Base-by-base conservation (phyloP, 768 basidiomycete genomes). In the Kockovaella imperatae region DNA sequence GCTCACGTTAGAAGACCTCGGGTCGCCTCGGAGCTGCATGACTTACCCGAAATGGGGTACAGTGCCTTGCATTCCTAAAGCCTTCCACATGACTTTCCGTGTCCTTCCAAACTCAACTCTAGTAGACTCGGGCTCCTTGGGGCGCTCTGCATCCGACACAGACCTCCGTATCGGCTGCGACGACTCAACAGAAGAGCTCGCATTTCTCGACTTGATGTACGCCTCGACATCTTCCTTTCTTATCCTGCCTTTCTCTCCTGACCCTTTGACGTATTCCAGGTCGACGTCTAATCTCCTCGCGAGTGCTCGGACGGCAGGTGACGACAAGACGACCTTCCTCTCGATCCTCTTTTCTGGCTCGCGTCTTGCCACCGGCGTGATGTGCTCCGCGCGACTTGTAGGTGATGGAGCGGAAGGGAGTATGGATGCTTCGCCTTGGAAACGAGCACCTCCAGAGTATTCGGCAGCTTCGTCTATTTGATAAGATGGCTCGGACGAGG, bases 11-110 rank as follows among this genome's bases (percentile, higher is more conserved):
- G 39, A 35, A 24, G 20, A 25, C 23, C 5, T 47, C 4, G 14
- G 11, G 29, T 7, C 10, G 48, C 24, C 28, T 23, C 8, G 36
- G 28, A 21, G 26, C 10, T 32, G 25, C 7, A 6, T 23, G 34
- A 51, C 64, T 31, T 20, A 67, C 65, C 65, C 65, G 45, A 67
- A 67, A 57, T 67, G 65, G 32, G 62, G 65, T 5, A 67, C 57
- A 21, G 17, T 25, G 8, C 57, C 59, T 47, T 58, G 56, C 29
- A 43, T 44, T 5, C 55, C 53, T 49, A 67, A 55, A 13, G 57
- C 60, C 23, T 52, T 51, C 38, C 45, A 67, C 65, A 67, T 67
- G 39, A 62, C 58, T 35, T 63, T 63, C 26, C 65, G 57, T 6
- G 59, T 62, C 32, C 65, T 30, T 23, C 65, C 65, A 56, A 67